These are phyloP conservation scores for Serendipita sp. DNA, from an alignment of 768 basidiomycete genomes.

Conservation along the genomic window DNA sequence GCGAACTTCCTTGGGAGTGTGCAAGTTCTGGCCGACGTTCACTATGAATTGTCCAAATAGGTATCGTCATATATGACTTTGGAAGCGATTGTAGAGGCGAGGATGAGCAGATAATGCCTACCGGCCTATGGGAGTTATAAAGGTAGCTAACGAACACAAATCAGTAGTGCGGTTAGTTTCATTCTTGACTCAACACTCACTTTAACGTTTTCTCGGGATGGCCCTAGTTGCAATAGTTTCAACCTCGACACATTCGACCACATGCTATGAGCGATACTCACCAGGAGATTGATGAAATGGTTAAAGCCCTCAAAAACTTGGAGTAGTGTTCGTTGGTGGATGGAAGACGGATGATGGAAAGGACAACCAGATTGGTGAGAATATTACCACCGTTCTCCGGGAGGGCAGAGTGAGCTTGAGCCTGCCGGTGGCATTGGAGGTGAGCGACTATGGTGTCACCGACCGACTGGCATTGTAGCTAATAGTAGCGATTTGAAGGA, in stretches of 20 bases:
- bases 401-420: slow-evolving; percentile 60
- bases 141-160: too few species aligned
- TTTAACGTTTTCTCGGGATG: too few species aligned
- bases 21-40: too few species aligned
- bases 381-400: slow-evolving; percentile 79
- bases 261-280: slow-evolving; percentile 95
- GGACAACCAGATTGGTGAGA: slow-evolving; percentile 43
- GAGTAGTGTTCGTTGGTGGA: slow-evolving; percentile 93
- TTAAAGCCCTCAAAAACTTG: slow-evolving; percentile 95
- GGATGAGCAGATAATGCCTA: too few species aligned
- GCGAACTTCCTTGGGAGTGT: too few species aligned
- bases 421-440: slow-evolving; percentile 75
- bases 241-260: slow-evolving; percentile 94
- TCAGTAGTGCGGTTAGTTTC: too few species aligned
- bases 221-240: slow-evolving; percentile 28
- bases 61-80: too few species aligned
- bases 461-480: slow-evolving; percentile 75
- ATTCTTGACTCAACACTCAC: too few species aligned
- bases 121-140: too few species aligned
- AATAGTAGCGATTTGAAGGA: slow-evolving; percentile 78
- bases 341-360: slow-evolving; percentile 63
- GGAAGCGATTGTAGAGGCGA: too few species aligned
- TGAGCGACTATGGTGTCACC: slow-evolving; percentile 92
- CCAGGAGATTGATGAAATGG: slow-evolving; percentile 82
- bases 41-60: too few species aligned